Base-by-base conservation (phyloP, 768 basidiomycete species). In the Hygrophoropsis aurantiaca region DNA sequence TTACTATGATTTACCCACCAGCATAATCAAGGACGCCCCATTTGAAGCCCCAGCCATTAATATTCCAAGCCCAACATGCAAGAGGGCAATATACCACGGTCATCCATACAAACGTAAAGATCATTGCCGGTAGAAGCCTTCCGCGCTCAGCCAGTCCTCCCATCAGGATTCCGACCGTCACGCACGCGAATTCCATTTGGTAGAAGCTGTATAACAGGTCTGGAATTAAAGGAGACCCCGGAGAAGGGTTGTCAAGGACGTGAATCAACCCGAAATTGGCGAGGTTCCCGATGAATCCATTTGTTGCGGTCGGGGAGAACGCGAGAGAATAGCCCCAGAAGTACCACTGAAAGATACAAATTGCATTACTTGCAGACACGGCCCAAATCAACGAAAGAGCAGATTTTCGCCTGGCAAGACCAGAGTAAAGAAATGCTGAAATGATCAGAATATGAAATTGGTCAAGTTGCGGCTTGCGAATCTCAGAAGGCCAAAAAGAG, bases 11-110 rank as follows among this genome's bases (percentile, higher is more conserved):
- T 26, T 39, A 58, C 72, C 58, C 59, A 77, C 90, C 91, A 45
- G 93, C 91, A 61, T 89, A 97, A 64, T 95, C 91, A 39, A 90
- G 73, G 21, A 88, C 87, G 13, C 93, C 93, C 77, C 82, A 88
- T 55, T 79, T 81, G 65, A 83, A 86, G 6, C 78, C 85, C 93
- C 93, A 97, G 2, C 93, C 92, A 50, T 86, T 81, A 0, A 69
- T 54, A 42, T 80, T 80, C 91, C 91, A 94, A 2, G 79, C 77
- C 89, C 91, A 94, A 63, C 78, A 86, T 25, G 90, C 91, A 49
- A 94, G 74, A 8, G 90, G 90, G 57, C 87, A 90, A 64, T 94
- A 93, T 15, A 94, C 90, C 42, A 94, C 53, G 5, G 91, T 94
- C 60, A 84, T 72, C 93, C 92, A 97, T 44, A 83, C 52, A 67